Percentiles rank a stretch among this genome's conserved stretches.
These are phyloP conservation scores for Colletotrichum camelliae DNA, from an alignment of 2,329 filamentous ascomycete species.

Conservation along the genomic window DNA sequence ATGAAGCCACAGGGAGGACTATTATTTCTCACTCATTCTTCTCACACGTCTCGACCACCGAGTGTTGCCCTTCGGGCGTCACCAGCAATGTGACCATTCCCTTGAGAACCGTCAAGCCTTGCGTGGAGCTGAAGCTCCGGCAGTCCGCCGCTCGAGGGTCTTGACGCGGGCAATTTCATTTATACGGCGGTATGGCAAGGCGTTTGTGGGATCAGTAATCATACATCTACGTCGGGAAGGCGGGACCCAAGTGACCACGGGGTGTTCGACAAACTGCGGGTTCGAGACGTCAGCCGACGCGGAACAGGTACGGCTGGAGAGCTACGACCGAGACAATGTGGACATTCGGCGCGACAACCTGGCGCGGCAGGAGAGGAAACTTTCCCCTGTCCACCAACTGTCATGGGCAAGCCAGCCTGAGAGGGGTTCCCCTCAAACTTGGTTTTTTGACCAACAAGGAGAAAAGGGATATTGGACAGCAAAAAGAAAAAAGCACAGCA, in stretches of 20 bases:
- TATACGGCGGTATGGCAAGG: background rate
- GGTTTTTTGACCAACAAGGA: background rate
- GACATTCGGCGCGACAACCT: background rate
- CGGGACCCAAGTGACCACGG: background rate
- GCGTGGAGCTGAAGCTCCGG: background rate
- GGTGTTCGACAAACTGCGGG: background rate
- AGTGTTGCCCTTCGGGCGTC: background rate
- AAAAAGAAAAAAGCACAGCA: conserved; percentile 5
- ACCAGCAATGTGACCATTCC: background rate
- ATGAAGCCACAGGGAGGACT: background rate
- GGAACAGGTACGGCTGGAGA: background rate
- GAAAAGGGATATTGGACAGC: background rate
- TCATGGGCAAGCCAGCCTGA: background rate
- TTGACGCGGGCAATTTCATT: background rate
- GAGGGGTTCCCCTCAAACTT: background rate
- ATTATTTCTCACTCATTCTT: background rate
- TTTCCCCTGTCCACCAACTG: background rate
- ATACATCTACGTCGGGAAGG: background rate
- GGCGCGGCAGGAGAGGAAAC: background rate
- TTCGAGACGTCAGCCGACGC: background rate
- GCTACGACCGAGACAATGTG: background rate
- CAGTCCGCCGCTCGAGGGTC: too few relatives aligned
- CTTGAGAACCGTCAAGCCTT: background rate
- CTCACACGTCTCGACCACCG: background rate
- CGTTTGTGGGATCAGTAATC: background rate